Evolutionary conservation across 208 protist genomes (phyloP).

Genomic region (Trypanosoma platydactyli): DNA sequence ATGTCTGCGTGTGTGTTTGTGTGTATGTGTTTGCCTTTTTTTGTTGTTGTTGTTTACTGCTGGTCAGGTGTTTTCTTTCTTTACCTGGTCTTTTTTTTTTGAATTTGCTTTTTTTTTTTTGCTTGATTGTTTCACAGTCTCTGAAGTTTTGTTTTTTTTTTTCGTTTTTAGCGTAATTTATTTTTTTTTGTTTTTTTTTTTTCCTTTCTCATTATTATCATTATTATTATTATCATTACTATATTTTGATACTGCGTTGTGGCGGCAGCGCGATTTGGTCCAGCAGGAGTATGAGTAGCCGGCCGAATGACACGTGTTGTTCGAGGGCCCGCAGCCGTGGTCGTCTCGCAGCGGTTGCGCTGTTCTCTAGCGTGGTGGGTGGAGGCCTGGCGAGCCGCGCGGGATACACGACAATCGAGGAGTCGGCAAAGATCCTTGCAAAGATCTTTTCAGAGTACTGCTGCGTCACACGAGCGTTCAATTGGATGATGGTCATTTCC

Average conservation of each 20-base stretch:
- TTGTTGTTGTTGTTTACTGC: not conserved
- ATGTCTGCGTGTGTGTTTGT: no score
- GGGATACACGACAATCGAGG: slow-evolving; percentile 39
- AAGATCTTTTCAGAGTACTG: slow-evolving; percentile 69
- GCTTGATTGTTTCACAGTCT: slow-evolving; percentile 18
- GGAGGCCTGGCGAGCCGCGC: slow-evolving; percentile 39
- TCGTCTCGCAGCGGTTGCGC: slow-evolving; percentile 64
- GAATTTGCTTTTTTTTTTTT: no score
- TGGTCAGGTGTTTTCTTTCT: not conserved
- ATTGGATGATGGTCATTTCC: slow-evolving; percentile 64
- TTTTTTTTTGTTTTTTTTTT: slow-evolving; percentile 1
- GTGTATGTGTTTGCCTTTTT: slow-evolving; percentile 1
- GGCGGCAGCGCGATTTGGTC: not conserved
- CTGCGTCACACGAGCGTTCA: slow-evolving; percentile 65
- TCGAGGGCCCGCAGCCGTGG: slow-evolving; percentile 42
- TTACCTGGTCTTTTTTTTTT: no score
- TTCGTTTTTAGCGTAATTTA: slow-evolving; percentile 7
- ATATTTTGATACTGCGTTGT: not conserved
- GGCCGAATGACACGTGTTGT: not conserved
- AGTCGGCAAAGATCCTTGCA: slow-evolving; percentile 50
- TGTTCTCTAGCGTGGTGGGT: slow-evolving; percentile 63
- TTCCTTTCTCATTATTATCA: not conserved
- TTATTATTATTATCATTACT: slow-evolving; percentile 17
- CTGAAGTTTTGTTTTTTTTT: slow-evolving; percentile 29
- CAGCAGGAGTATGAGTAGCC: slow-evolving; percentile 8